Base-by-base conservation (phyloP, 2,329 filamentous ascomycete genomes). In the Penicillium aurantiogriseum region DNA sequence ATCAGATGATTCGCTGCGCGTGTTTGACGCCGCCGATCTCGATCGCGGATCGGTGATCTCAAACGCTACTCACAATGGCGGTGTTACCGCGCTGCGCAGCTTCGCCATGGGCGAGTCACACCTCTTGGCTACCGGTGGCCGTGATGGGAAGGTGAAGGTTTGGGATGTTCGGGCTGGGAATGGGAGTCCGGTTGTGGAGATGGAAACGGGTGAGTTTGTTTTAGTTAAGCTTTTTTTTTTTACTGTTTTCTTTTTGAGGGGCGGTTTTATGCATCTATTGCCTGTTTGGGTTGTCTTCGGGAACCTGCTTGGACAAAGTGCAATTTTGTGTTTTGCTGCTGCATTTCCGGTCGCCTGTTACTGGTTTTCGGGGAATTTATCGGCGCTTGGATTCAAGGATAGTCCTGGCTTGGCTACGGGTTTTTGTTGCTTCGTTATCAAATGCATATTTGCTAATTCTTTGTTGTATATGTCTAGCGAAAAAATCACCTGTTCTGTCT, bases 401-500 rank as follows among this genome's bases (percentile, higher is more conserved):
- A 29, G 23, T 35, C 56, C 21, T 10, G 45, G 31, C 11, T 33
- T 9, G 17, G 56, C 49, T 21, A 35, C 43, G 33, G 44, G 27
- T 44, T 47, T 56, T 29, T 23, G 35, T 15, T 27, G 33, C 46
- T 40, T 36, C 35, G 21, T 42, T 48, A 27, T 31, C 27, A 31
- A 44, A 43, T 51, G 39, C 36, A 56, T 36, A 27, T 47, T 58
- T 29, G 43, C 63, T 61, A 58, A 67, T 69, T 31, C 60, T 36
- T 58, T 33, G 48, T 54, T 8, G 25, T 13, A 25, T 35, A 17
- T 17, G 9, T 54, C 23, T 63, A 81, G 82, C 77, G 36, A 80
- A 77, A 58, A 74, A 78, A 39, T 76, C 79, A 5, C 76, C 80
- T 31, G 76, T 85, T 46, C 79, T 85, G 25, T 81, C 84, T 15